These are phyloP conservation scores for Fusarium pseudoanthophilum DNA, from an alignment of 2,329 filamentous ascomycete genomes.

Conservation along the genomic window DNA sequence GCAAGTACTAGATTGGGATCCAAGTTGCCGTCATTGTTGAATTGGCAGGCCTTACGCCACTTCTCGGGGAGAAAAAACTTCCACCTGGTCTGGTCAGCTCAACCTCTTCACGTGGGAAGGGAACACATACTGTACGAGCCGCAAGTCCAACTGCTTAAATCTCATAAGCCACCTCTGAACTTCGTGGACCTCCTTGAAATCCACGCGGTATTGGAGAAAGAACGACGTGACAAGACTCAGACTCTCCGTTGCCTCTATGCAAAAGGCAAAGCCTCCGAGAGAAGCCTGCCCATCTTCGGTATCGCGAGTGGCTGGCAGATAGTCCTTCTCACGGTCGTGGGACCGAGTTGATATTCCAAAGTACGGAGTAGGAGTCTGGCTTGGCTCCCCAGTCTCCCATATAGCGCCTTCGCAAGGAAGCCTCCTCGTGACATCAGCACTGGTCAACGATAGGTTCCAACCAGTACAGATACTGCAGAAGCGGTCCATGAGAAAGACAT, in stretches of 20 bases:
- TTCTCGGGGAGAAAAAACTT: constrained; percentile 57
- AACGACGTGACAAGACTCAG: constrained; percentile 55
- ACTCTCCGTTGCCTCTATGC: constrained; percentile 58
- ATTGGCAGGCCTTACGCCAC: constrained; percentile 54
- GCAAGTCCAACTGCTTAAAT: constrained; percentile 58
- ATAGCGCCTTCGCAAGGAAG: constrained; percentile 53
- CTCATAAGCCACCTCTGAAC: constrained; percentile 55
- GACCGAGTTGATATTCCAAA: constrained; percentile 53
- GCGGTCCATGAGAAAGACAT: constrained; percentile 53
- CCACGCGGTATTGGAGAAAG: constrained; percentile 55
- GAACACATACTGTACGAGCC: constrained; percentile 51
- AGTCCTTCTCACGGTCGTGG: constrained; percentile 34
- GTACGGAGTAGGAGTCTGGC: constrained; percentile 52
- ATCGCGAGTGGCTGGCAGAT: constrained; percentile 2
- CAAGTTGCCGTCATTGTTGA: constrained; percentile 52
- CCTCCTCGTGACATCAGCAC: constrained; percentile 51
- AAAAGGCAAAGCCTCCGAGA: constrained; percentile 56
- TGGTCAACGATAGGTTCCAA: constrained; percentile 47
- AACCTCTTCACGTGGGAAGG: accelerated
- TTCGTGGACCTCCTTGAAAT: constrained; percentile 50
- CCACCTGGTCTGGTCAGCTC: constrained; percentile 51
- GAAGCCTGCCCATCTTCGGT: constrained; percentile 36
- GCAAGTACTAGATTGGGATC: constrained; percentile 53
- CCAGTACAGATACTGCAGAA: constrained; percentile 55
- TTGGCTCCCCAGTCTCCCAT: constrained; percentile 51